Evolutionary conservation across 2,329 filamentous ascomycete species (phyloP).

Genomic region (Colletotrichum melonis): DNA sequence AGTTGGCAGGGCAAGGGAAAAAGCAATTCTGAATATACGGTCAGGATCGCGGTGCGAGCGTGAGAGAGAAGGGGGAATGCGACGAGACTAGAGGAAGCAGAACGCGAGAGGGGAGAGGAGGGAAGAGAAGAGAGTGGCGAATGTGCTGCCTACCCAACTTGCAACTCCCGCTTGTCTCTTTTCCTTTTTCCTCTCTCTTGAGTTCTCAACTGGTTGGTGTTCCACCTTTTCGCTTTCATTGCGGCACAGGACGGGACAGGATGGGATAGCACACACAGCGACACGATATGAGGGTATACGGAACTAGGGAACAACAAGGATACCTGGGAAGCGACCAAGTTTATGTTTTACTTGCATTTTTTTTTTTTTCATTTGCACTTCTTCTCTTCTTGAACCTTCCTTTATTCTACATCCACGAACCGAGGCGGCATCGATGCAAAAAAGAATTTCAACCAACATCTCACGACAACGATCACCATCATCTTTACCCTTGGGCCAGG

Average conservation of each 20-base stretch:
- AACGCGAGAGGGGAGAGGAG: background rate
- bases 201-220: background rate
- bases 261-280: background rate
- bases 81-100: background rate
- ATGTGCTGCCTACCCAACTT: background rate
- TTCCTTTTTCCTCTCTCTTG: too few species aligned
- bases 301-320: background rate
- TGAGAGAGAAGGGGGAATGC: background rate
- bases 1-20: background rate
- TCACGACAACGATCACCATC: background rate
- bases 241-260: background rate
- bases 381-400: background rate
- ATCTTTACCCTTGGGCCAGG: background rate
- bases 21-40: background rate
- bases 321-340: background rate
- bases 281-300: background rate
- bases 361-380: background rate
- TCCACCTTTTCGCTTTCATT: background rate
- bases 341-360: background rate
- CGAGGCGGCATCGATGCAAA: background rate
- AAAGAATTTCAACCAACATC: background rate
- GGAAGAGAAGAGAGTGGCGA: conserved; percentile 1
- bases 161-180: background rate
- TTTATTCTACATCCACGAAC: background rate
- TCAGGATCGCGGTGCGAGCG: background rate